Conservation (phyloP, 148 eudicot species). For the Dysphania ambrosioides region DNA sequence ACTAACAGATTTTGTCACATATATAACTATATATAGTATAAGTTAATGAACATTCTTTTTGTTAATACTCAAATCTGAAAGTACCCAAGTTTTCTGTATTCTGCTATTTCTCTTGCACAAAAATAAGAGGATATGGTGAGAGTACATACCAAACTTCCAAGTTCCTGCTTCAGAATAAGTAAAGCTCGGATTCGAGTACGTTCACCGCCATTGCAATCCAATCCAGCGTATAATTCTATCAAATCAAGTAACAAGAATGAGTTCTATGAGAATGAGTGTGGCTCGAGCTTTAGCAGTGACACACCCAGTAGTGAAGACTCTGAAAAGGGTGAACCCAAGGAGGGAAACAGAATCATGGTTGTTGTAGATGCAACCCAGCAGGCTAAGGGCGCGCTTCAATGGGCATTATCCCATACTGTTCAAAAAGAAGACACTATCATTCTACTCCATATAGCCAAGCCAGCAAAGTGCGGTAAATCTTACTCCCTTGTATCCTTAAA, state of each 20-base stretch:
- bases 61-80: background rate
- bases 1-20: constrained; percentile 2
- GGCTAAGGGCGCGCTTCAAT: constrained; percentile 61
- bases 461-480: constrained; percentile 35
- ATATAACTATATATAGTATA: constrained; percentile 20
- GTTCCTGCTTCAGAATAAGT: constrained; percentile 39
- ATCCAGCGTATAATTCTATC: constrained; percentile 47
- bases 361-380: constrained; percentile 54
- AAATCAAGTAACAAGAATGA: constrained; percentile 32
- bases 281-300: constrained; percentile 33
- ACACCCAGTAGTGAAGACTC: constrained; percentile 18
- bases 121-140: constrained; percentile 18
- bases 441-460: constrained; percentile 52
- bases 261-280: constrained; percentile 34
- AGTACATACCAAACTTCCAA: constrained; percentile 27
- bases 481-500: background rate
- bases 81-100: background rate
- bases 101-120: background rate
- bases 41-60: background rate
- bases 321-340: constrained; percentile 24
- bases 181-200: constrained; percentile 39
- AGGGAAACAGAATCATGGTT: constrained; percentile 65
- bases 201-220: constrained; percentile 42
- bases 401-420: constrained; percentile 73
- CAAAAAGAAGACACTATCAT: constrained; percentile 54